Conservation (phyloP, 768 basidiomycete species). For the Cyclocybe cylindracea region DNA sequence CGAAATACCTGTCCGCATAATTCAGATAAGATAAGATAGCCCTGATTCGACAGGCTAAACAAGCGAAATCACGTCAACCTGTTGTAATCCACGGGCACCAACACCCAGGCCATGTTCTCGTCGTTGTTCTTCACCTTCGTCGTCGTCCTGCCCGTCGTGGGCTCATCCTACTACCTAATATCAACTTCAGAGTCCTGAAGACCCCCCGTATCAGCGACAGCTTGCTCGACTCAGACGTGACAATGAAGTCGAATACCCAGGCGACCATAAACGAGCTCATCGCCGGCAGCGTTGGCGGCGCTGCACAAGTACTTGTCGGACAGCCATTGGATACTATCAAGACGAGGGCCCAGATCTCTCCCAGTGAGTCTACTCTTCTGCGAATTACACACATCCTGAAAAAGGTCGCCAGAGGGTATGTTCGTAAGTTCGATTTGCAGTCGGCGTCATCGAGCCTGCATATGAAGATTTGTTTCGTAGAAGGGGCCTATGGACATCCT, state of each 20-base stretch:
- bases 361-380: conserved; percentile 49
- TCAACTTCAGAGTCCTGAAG: background rate
- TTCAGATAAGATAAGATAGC: too few species aligned
- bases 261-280: conserved; percentile 79
- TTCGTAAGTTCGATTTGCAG: conserved; percentile 59
- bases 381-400: conserved; percentile 4
- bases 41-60: background rate
- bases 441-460: background rate
- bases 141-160: background rate
- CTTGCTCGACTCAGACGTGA: background rate
- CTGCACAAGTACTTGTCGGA: conserved; percentile 92
- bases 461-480: conserved; percentile 33
- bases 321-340: conserved; percentile 90
- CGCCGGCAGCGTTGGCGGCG: conserved; percentile 90
- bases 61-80: conserved; percentile 22
- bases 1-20: too few species aligned
- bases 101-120: background rate
- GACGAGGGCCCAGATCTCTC: conserved; percentile 85
- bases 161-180: too few species aligned
- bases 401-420: conserved; percentile 65
- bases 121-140: background rate
- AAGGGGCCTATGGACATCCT: conserved; percentile 95
- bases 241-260: conserved; percentile 29
- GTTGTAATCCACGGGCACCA: conserved; percentile 4
- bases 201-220: background rate